A percentile compares a stretch with the other conserved stretches of the same genome.
Evolutionary conservation across 495 filamentous ascomycete genomes (phyloP).

Genomic region (Chaetomium tenue): DNA sequence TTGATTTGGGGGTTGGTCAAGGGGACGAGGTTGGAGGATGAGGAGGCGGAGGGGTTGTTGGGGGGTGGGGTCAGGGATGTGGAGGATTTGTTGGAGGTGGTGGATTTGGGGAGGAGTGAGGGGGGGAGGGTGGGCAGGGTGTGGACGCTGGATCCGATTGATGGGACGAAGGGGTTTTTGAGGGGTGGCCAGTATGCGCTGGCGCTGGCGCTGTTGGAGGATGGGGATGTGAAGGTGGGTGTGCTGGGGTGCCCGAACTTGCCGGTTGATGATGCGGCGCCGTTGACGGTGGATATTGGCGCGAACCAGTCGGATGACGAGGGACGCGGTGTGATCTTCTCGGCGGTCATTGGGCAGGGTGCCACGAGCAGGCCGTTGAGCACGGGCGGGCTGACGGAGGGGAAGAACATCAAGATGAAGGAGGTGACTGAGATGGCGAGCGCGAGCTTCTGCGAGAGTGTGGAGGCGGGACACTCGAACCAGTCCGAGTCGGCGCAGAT

Average conservation of each 20-base stretch:
- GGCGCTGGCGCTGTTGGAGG: conserved; percentile 84
- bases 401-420: conserved; percentile 73
- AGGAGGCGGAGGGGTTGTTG: conserved; percentile 56
- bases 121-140: conserved; percentile 81
- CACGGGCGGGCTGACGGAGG: conserved; percentile 55
- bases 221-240: conserved; percentile 92
- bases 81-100: conserved; percentile 77
- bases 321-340: conserved; percentile 78
- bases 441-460: conserved; percentile 92
- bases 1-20: conserved; percentile 82
- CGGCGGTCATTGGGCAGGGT: conserved; percentile 72
- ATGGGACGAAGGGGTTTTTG: conserved; percentile 96
- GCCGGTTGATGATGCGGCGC: conserved; percentile 72
- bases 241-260: conserved; percentile 94
- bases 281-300: conserved; percentile 64
- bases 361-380: conserved; percentile 71
- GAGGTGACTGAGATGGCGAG: conserved; percentile 66
- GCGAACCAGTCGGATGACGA: conserved; percentile 63
- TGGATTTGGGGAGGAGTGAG: conserved; percentile 77
- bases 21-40: conserved; percentile 67
- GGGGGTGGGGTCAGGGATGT: conserved; percentile 69
- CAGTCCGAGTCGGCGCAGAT: conserved; percentile 85
- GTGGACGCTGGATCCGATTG: conserved; percentile 97
- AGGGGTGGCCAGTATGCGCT: conserved; percentile 98
- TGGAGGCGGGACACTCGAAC: conserved; percentile 85